Percentiles rank a stretch among this genome's conserved stretches.
Evolutionary conservation across 2,329 filamentous ascomycete species (phyloP).

Genomic region (Mariannaea elegans): DNA sequence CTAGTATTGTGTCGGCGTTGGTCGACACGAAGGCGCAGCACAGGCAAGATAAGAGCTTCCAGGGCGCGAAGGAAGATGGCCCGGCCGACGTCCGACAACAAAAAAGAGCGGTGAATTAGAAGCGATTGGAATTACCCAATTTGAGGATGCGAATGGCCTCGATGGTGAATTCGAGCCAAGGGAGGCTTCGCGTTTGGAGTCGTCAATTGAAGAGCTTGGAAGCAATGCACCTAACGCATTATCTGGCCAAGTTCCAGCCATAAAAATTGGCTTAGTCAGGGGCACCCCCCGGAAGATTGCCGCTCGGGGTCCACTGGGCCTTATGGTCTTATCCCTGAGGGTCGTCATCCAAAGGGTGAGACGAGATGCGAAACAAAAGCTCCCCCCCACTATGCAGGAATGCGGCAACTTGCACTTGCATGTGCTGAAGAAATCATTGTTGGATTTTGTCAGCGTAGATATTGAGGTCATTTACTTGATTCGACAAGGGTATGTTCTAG

Average conservation of each 20-base stretch:
- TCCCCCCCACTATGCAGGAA: conserved; percentile 3
- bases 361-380: background rate
- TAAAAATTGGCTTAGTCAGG: conserved; percentile 38
- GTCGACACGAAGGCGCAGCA: conserved; percentile 36
- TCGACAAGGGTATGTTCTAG: background rate
- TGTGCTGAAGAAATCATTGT: background rate
- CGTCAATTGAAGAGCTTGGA: conserved; percentile 36
- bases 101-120: background rate
- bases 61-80: conserved; percentile 7
- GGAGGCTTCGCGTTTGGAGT: conserved; percentile 29
- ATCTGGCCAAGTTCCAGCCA: conserved; percentile 36
- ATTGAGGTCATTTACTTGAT: background rate
- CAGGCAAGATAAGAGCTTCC: conserved; percentile 3
- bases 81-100: background rate
- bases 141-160: conserved; percentile 11
- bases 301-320: conserved; percentile 12
- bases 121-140: conserved; percentile 16
- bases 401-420: background rate
- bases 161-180: conserved; percentile 28
- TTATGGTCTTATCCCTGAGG: background rate
- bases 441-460: background rate
- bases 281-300: conserved; percentile 24
- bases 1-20: conserved; percentile 16
- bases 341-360: background rate
- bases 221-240: conserved; percentile 29